Evolutionary conservation across 2,329 filamentous ascomycete species (phyloP).

Genomic region (Fusarium dlaminii): DNA sequence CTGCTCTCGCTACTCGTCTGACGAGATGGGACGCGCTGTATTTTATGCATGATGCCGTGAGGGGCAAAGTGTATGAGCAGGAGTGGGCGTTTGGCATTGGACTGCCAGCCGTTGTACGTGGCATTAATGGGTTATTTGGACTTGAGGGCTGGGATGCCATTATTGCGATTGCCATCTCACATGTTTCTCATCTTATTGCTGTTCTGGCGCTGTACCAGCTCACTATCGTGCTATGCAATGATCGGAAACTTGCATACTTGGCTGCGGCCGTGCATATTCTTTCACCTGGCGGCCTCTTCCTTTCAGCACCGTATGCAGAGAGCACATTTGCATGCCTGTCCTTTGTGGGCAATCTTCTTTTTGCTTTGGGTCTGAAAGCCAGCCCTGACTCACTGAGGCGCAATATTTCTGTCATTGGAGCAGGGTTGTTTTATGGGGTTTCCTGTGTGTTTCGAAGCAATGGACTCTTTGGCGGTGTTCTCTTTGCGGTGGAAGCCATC

Average conservation of each 20-base stretch:
- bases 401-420: slow-evolving; percentile 65
- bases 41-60: slow-evolving; percentile 69
- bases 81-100: slow-evolving; percentile 81
- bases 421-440: slow-evolving; percentile 75
- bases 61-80: slow-evolving; percentile 79
- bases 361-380: slow-evolving; percentile 59
- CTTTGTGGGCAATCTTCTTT: slow-evolving; percentile 77
- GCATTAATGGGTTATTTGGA: slow-evolving; percentile 38
- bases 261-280: slow-evolving; percentile 81
- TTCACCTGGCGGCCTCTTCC: slow-evolving; percentile 88
- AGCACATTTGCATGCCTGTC: slow-evolving; percentile 80
- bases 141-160: slow-evolving; percentile 52
- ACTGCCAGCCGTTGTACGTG: slow-evolving; percentile 56
- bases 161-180: slow-evolving; percentile 73
- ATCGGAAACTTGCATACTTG: slow-evolving; percentile 69
- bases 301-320: slow-evolving; percentile 88
- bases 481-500: slow-evolving; percentile 73
- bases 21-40: slow-evolving; percentile 87
- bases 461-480: slow-evolving; percentile 81
- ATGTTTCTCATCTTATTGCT: slow-evolving; percentile 79
- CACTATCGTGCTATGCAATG: slow-evolving; percentile 63
- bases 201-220: slow-evolving; percentile 77
- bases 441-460: slow-evolving; percentile 85
- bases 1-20: slow-evolving; percentile 64
- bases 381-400: slow-evolving; percentile 43